Evolutionary conservation across 495 filamentous ascomycete genomes (phyloP), one percentile per base, ranked within the genome.

Genomic region (Aspergillus cristatus): DNA sequence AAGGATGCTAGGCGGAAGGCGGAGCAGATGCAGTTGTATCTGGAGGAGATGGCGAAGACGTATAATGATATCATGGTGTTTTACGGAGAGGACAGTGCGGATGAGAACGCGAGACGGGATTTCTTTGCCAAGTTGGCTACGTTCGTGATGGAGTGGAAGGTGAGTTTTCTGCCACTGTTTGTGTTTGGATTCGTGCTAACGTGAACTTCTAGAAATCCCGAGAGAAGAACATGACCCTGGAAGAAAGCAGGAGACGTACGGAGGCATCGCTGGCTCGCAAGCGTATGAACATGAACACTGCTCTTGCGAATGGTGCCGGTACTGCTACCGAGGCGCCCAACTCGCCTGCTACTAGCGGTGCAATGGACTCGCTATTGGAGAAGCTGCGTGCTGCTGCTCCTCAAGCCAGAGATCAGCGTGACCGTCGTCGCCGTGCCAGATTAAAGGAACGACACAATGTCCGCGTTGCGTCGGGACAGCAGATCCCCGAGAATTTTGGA

Each of bases 1-100:
- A 96, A 95, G 60, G 93, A 98, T 47, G 93, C 91, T 26, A 67
- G 91, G 43, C 73, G 89, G 50, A 98, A 98, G 71, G 87, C 91
- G 10, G 91, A 95, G 58, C 93, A 96, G 67, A 79, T 98, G 78
- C 73, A 86, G 51, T 68, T 97, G 17, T 95, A 94, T 55, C 65
- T 97, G 13, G 89, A 95, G 43, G 87, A 94, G 50, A 95, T 95
- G 88, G 64, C 74, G 35, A 77, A 83, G 46, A 81, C 82, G 4
- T 97, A 89, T 63, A 84, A 96, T 46, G 87, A 96, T 59, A 94
- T 97, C 43, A 86, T 98, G 79, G 74, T 79, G 14, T 96, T 96
- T 66, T 98, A 94, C 54, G 91, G 91, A 40, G 91, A 98, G 62
- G 93, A 98, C 55, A 79, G 82, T 24, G 70, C 72, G 12, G 93